phyloP scores from a whole-genome alignment of 192 early-diverging fungal species.

The Coemansia furcata region DNA sequence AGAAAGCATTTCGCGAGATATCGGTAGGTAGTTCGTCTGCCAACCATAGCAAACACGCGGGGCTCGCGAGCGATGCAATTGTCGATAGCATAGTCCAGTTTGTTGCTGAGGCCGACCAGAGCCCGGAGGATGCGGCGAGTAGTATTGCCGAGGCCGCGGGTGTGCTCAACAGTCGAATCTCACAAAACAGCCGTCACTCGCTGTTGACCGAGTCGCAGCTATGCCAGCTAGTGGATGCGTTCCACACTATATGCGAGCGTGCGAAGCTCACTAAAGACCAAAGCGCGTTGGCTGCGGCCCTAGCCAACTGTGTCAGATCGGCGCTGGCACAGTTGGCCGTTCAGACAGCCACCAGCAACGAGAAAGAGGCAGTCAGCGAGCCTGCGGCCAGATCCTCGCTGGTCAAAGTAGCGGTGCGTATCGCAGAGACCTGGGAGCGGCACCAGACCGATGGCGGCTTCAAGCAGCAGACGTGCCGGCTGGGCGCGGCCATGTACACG shows the following conservation, averaged over 20 bases:
- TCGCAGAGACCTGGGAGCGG: slow-evolving; percentile 7
- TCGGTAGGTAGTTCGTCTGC: not conserved
- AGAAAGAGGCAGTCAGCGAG: not conserved
- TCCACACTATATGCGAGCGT: slow-evolving; percentile 14
- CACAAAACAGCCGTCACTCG: not conserved
- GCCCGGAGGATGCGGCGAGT: not conserved
- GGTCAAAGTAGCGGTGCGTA: not conserved
- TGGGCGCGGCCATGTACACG: slow-evolving; percentile 30
- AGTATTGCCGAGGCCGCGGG: not conserved
- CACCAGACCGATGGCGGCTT: slow-evolving; percentile 17
- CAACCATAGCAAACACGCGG: not conserved
- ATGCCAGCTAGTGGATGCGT: slow-evolving; percentile 9
- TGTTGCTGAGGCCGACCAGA: not conserved
- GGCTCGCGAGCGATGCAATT: not conserved
- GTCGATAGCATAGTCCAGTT: not conserved
- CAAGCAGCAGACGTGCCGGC: slow-evolving; percentile 24
- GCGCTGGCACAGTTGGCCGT: not conserved
- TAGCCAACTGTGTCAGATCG: slow-evolving; percentile 10
- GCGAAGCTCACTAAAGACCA: not conserved
- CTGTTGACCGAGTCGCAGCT: slow-evolving; percentile 1
- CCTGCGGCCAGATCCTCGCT: not conserved
- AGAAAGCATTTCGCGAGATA: slow-evolving; percentile 28
- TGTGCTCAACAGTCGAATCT: not conserved
- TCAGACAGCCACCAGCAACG: not conserved
- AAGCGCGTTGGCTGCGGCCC: not conserved